These are phyloP conservation scores for Arthrocladium fulminans DNA, from an alignment of 2,329 filamentous ascomycete genomes.

Conservation along the genomic window DNA sequence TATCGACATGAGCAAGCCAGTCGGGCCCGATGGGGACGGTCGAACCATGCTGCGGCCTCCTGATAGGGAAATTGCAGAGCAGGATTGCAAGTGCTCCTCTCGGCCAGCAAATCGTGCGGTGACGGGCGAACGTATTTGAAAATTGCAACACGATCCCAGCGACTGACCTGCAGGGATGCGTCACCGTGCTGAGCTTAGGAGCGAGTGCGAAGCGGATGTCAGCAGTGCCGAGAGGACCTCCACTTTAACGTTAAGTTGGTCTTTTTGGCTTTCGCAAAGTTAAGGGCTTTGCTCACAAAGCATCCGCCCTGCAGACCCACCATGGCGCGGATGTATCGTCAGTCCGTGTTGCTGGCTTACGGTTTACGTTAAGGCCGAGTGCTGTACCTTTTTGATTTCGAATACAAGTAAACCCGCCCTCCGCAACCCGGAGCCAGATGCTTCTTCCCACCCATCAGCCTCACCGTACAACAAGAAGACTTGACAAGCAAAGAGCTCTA, in stretches of 20 bases:
- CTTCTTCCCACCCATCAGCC: background rate
- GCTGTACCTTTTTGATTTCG: slow-evolving; percentile 3
- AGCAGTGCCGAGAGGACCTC: background rate
- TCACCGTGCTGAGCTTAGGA: background rate
- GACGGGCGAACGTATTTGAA: too few species aligned
- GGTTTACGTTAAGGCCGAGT: too few species aligned
- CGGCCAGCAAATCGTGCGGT: too few species aligned
- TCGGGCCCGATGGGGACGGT: too few species aligned
- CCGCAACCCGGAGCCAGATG: background rate
- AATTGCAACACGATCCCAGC: too few species aligned
- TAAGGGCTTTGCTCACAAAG: background rate
- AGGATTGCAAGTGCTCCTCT: background rate
- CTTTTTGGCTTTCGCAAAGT: too few species aligned
- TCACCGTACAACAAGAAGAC: background rate
- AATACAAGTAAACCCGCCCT: slow-evolving; percentile 7
- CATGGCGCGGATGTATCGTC: too few species aligned
- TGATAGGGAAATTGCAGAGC: background rate
- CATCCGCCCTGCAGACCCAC: background rate
- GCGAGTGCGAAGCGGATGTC: background rate
- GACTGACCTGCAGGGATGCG: too few species aligned
- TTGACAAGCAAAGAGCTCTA: background rate
- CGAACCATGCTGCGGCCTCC: too few species aligned
- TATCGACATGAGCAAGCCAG: too few species aligned
- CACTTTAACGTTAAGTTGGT: background rate
- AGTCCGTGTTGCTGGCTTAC: too few species aligned